Evolutionary conservation across 2,329 filamentous ascomycete species (phyloP).

Genomic region (Calonectria naviculata): DNA sequence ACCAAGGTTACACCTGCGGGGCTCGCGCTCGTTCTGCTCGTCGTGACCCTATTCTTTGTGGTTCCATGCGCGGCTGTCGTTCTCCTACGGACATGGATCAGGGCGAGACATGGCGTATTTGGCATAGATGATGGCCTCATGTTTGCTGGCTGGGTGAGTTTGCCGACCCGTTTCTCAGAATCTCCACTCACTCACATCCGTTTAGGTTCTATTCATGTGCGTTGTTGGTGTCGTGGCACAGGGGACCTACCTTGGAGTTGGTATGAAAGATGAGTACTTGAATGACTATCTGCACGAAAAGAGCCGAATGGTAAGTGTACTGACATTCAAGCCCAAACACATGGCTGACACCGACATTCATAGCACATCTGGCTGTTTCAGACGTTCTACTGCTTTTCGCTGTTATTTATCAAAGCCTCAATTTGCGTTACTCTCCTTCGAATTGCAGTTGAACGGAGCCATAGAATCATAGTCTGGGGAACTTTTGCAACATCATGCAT

Average conservation of each 20-base stretch:
- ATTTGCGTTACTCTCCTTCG: slow-evolving; percentile 43
- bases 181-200: background rate
- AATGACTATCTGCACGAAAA: background rate
- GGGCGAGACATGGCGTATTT: background rate
- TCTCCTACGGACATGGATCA: slow-evolving; percentile 1
- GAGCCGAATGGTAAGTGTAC: background rate
- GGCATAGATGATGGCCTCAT: slow-evolving; percentile 17
- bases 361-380: background rate
- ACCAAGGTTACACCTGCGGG: slow-evolving; percentile 4
- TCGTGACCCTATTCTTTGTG: background rate
- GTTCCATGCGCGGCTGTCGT: background rate
- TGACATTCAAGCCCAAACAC: too few relatives aligned
- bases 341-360: background rate
- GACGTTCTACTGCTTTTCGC: background rate
- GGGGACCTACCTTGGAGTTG: background rate
- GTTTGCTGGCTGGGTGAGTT: slow-evolving; percentile 12
- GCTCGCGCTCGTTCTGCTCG: slow-evolving; percentile 6
- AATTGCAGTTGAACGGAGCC: slow-evolving; percentile 31
- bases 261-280: background rate
- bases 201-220: background rate
- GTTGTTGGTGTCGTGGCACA: background rate
- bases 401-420: background rate
- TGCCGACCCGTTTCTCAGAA: background rate
- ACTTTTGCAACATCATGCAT: slow-evolving; percentile 13
- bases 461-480: slow-evolving; percentile 27